Evolutionary conservation across 306 rosid genomes (phyloP), one percentile per base, ranked within the genome.

Genomic region (Psophocarpus tetragonolobus): DNA sequence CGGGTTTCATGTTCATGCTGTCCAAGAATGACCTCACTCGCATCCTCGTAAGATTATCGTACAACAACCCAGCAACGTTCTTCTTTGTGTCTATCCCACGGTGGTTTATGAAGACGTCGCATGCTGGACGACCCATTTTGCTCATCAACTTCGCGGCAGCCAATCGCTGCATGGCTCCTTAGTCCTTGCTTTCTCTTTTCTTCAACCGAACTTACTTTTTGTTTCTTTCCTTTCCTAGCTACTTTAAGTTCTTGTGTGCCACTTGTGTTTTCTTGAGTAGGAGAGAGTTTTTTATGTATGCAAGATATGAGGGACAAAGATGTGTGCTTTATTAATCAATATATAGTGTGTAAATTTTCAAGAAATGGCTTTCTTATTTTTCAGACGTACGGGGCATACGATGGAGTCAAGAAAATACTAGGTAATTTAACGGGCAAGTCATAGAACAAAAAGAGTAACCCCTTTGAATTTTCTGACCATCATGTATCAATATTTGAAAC

Each of bases 41-140:
- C n/a, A 83, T 71, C 41, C 73, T 39, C 1, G 84, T 68, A 1
- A 91, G 85, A 20, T 77, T 79, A 53, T 89, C 70, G 80, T 81
- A 79, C 4, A 95, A 82, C 76, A 95, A 66, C 1, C 98, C 97
- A 15, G 95, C 89, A 6, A 91, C 48, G 73, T 84, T 90, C 11
- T 68, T 84, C 84, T 91, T 92, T 0, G 98, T 95, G 84, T 95
- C 98, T 1, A 84, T 89, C 0, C 97, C 93, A 0, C 97, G 92
- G 85, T 95, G 97, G 80, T 89, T 95, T 8, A 95, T 91, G 86
- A 95, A 95, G 3, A 92, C 97, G 5, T 92, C 89, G 68, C 90
- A 88, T 1, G 73, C 21, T 0, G 72, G 73, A 0, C 64, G 79
- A 6, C 12, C 26, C 0, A 89, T 5, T 61, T 75, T 80, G 9